Conservation (phyloP, 441 rosid genomes). For the Aquilaria agallochum region DNA sequence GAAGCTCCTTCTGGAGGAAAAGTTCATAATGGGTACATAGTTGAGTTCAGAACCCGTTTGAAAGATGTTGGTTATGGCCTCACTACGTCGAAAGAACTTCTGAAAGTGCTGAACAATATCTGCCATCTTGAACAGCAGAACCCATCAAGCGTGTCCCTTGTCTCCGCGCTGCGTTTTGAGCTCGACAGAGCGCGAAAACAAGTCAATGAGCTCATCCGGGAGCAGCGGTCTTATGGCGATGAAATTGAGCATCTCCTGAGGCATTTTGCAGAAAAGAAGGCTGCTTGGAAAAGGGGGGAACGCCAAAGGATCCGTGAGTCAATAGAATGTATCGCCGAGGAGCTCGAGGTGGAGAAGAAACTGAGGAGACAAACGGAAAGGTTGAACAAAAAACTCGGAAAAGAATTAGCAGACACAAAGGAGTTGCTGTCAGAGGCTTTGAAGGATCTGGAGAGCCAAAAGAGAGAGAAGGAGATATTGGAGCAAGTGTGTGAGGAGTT, state of each 20-base stretch:
- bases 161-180: conserved; percentile 62
- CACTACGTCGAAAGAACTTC: conserved; percentile 71
- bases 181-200: conserved; percentile 50
- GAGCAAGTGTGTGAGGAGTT: conserved; percentile 87
- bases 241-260: conserved; percentile 42
- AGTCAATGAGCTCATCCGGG: conserved; percentile 50
- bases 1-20: conserved; percentile 34
- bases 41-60: conserved; percentile 34
- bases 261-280: conserved; percentile 60
- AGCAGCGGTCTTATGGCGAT: conserved; percentile 25
- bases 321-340: conserved; percentile 45
- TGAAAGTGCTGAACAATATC: conserved; percentile 57
- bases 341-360: conserved; percentile 67
- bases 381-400: conserved; percentile 72
- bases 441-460: conserved; percentile 69
- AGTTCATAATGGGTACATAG: conserved; percentile 21
- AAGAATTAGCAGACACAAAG: conserved; percentile 60
- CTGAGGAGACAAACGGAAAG: conserved; percentile 65
- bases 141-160: conserved; percentile 41
- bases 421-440: conserved; percentile 32
- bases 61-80: conserved; percentile 61
- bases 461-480: conserved; percentile 77
- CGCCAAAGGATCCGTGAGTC: conserved; percentile 42
- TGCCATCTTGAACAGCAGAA: conserved; percentile 56
- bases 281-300: conserved; percentile 51